Conservation (phyloP, 1,284 basidiomycete genomes). For the Puccinia coronata region DNA sequence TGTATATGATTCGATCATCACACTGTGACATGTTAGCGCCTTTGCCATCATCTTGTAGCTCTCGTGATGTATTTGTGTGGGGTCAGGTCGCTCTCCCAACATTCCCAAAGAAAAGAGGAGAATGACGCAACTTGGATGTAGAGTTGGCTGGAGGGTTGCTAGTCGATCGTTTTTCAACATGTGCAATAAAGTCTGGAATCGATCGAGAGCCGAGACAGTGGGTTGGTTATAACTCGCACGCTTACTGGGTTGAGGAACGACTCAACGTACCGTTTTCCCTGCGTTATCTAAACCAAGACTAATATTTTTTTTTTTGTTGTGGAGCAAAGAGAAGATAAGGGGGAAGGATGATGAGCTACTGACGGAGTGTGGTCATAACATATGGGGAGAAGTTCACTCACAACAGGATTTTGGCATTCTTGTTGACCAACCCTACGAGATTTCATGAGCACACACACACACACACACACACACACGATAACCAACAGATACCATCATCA, state of each 20-base stretch:
- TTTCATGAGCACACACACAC: neutral
- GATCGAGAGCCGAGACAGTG: neutral
- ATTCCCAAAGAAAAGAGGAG: constrained; percentile 53
- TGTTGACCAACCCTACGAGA: constrained; percentile 81
- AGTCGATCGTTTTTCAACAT: constrained; percentile 99
- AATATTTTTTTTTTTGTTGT: too few species aligned
- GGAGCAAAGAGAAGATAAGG: neutral
- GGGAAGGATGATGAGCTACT: neutral
- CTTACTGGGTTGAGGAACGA: neutral
- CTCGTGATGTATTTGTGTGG: too few species aligned
- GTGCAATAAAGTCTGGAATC: constrained; percentile 83
- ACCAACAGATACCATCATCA: neutral
- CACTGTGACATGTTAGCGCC: neutral
- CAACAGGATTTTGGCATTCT: constrained; percentile 99
- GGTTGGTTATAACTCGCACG: neutral
- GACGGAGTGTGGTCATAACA: neutral
- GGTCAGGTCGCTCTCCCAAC: neutral
- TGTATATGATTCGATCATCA: constrained; percentile 59
- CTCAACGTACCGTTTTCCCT: constrained; percentile 84
- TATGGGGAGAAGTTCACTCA: constrained; percentile 62
- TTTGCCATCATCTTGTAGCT: too few species aligned
- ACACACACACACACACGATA: neutral
- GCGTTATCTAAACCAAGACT: constrained; percentile 82
- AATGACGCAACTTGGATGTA: constrained; percentile 82
- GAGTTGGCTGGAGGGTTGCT: constrained; percentile 94